Base-by-base conservation (phyloP, 805 yeast species). In the Lachancea mirantina region DNA sequence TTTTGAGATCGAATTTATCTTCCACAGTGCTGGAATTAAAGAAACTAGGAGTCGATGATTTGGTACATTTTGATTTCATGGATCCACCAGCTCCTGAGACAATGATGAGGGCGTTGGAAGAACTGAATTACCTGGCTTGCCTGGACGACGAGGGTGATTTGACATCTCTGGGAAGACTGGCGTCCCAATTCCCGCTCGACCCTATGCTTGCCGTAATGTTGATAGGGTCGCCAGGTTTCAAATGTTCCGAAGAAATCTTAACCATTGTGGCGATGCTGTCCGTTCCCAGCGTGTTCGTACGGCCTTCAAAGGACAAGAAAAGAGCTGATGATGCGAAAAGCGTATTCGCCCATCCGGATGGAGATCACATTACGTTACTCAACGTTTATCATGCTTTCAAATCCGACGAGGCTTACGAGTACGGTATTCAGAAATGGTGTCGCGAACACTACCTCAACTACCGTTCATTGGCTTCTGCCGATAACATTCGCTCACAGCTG, bases 11-110 rank as follows among this genome's bases (percentile, higher is more conserved):
- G 39, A 89, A 89, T 61, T 70, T 89, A 52, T 79, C 96, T 5
- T 79, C 87, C 15, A 92, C 96, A 0, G 97, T 89, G 21, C 64
- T 89, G 42, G 95, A 92, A 57, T 69, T 89, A 59, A 92, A 92
- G 58, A 92, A 92, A 61, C 72, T 92, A 43, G 97, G 97, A 9
- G 73, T 89, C 43, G 95, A 92, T 55, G 97, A 89, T 62, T 73
- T 89, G 51, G 98, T 92, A 23, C 97, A 89, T 62, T 89, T 89
- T 54, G 98, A 92, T 58, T 89, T 92, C 55, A 89, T 89, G 95
- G 98, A 89, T 55, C 97, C 98, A 6, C 98, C 98, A 9, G 97
- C 97, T 2, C 98, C 98, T 7, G 98, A 89, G 61, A 92, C 98
- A 5, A 92, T 89, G 98, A 92, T 92, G 98, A 73, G 98, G 57